A percentile compares a stretch with the other conserved stretches of the same genome.
Conservation (phyloP, 2,329 filamentous ascomycete genomes). For the Teratosphaeria nubilosa region DNA sequence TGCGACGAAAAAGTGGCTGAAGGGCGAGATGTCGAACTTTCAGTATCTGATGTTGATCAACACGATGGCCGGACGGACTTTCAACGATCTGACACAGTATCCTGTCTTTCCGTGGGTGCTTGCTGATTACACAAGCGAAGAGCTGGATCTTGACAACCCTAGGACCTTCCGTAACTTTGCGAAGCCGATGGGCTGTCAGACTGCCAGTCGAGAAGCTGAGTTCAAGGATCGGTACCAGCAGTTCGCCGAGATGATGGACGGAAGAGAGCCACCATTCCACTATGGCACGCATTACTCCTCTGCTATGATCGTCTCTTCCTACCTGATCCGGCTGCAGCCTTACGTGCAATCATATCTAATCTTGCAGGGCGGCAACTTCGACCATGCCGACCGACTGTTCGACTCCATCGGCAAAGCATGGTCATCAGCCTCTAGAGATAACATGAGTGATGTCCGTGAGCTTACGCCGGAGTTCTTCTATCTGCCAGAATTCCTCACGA, state of each 20-base stretch:
- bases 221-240: slow-evolving; percentile 78
- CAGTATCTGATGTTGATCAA: slow-evolving; percentile 98
- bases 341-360: slow-evolving; percentile 94
- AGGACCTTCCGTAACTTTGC: slow-evolving; percentile 81
- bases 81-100: slow-evolving; percentile 97
- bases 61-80: slow-evolving; percentile 90
- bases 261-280: slow-evolving; percentile 69
- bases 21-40: slow-evolving; percentile 94
- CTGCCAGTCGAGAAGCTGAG: slow-evolving; percentile 60
- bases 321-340: slow-evolving; percentile 85
- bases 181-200: slow-evolving; percentile 94
- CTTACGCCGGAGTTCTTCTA: slow-evolving; percentile 97
- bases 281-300: slow-evolving; percentile 98
- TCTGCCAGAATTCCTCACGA: slow-evolving; percentile 86
- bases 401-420: slow-evolving; percentile 87
- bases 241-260: slow-evolving; percentile 81
- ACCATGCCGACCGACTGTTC: slow-evolving; percentile 91
- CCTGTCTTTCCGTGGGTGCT: slow-evolving; percentile 97
- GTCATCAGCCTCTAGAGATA: slow-evolving; percentile 78
- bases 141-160: slow-evolving; percentile 76
- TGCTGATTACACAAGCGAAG: slow-evolving; percentile 89
- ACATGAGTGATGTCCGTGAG: slow-evolving; percentile 89
- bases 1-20: slow-evolving; percentile 79
- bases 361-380: slow-evolving; percentile 89
- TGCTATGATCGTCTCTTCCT: slow-evolving; percentile 96